phyloP scores from a whole-genome alignment of 2,329 filamentous ascomycete species.

The Macrophomina pseudophaseolina region DNA sequence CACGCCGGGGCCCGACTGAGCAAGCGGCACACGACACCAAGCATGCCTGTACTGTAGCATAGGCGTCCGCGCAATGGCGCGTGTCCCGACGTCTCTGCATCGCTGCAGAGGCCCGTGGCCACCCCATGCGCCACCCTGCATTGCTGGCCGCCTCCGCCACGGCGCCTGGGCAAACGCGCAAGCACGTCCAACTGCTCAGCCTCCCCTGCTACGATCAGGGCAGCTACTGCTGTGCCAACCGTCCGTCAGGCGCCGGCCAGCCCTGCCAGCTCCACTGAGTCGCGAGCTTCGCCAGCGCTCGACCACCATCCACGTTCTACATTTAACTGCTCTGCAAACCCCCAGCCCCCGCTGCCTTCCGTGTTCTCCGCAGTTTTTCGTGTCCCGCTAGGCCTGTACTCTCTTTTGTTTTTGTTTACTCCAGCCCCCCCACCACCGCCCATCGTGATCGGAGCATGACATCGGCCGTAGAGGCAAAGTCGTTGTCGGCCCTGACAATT shows the following conservation, averaged over 20 bases:
- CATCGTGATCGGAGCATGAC: constrained; percentile 23
- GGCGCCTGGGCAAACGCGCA: constrained; percentile 11
- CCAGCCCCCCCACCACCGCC: not conserved
- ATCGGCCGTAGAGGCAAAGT: constrained; percentile 74
- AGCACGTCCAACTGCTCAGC: constrained; percentile 25
- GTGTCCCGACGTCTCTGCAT: not conserved
- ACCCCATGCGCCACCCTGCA: constrained; percentile 11
- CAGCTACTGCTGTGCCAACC: constrained; percentile 6
- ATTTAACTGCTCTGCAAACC: not conserved
- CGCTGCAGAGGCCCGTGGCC: constrained; percentile 3
- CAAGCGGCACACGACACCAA: constrained; percentile 12
- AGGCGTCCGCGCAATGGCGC: not conserved
- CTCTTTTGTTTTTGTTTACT: not conserved
- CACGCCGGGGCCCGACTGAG: not conserved
- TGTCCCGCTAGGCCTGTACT: not conserved
- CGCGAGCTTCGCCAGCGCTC: constrained; percentile 1
- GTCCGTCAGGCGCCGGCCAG: constrained; percentile 1
- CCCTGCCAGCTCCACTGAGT: constrained; percentile 9
- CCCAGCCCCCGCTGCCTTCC: not conserved
- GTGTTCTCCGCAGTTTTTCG: not conserved
- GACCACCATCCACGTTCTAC: not conserved
- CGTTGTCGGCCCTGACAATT: constrained; percentile 76
- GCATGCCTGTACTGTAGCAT: not conserved
- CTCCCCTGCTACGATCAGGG: constrained; percentile 25
- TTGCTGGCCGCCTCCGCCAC: constrained; percentile 3